phyloP scores from a whole-genome alignment of 768 basidiomycete genomes.

The Leccinellum albellum region DNA sequence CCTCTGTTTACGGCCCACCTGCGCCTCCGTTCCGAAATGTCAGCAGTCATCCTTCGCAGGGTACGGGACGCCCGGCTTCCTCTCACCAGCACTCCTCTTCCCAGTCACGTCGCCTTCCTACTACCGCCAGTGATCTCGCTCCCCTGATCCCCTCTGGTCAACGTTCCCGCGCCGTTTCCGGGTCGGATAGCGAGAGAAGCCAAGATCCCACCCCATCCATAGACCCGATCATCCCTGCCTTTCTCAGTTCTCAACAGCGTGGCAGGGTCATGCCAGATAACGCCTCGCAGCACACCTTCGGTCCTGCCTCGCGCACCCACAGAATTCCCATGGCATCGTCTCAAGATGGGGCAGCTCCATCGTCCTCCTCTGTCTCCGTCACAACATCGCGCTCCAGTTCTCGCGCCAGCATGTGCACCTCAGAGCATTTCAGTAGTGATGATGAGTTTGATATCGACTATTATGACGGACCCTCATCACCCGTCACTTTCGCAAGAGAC shows the following conservation, averaged over 20 bases:
- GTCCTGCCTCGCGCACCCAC: constrained; percentile 35
- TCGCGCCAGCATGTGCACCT: constrained; percentile 30
- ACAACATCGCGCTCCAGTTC: constrained; percentile 35
- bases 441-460: constrained; percentile 44
- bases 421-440: constrained; percentile 44
- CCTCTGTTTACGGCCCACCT: constrained; percentile 33
- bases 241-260: constrained; percentile 19
- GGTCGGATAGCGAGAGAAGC: constrained; percentile 31
- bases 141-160: background rate
- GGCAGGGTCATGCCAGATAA: constrained; percentile 35
- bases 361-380: constrained; percentile 42
- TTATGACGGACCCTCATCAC: constrained; percentile 36
- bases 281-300: constrained; percentile 49
- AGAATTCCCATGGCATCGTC: constrained; percentile 17
- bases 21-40: constrained; percentile 7
- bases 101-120: constrained; percentile 13
- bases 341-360: constrained; percentile 33
- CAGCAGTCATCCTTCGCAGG: constrained; percentile 35
- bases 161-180: constrained; percentile 12
- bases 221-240: constrained; percentile 27
- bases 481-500: constrained; percentile 40
- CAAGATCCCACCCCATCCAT: constrained; percentile 37
- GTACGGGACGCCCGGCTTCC: constrained; percentile 25
- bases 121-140: constrained; percentile 3
- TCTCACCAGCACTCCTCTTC: constrained; percentile 10